Conservation (phyloP, 768 basidiomycete species). For the Leucogyrophana mollusca region DNA sequence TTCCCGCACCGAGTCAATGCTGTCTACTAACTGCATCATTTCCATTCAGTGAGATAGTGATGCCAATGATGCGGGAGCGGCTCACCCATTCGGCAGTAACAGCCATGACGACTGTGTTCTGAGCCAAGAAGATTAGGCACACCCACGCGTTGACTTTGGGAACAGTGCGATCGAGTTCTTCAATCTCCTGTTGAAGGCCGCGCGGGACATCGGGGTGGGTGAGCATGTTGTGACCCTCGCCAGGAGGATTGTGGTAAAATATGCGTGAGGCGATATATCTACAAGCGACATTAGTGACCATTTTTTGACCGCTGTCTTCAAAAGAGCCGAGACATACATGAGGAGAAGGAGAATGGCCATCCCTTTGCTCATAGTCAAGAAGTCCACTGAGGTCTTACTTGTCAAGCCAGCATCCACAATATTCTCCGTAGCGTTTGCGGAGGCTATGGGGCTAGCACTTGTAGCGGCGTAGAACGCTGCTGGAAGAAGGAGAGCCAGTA, state of each 20-base stretch:
- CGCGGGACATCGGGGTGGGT: slow-evolving; percentile 39
- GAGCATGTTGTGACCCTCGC: slow-evolving; percentile 41
- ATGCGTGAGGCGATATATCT: slow-evolving; percentile 70
- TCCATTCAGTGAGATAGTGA: neutral
- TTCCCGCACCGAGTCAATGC: slow-evolving; percentile 54
- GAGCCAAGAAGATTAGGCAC: slow-evolving; percentile 48
- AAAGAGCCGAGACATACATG: slow-evolving; percentile 40
- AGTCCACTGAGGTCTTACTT: slow-evolving; percentile 46
- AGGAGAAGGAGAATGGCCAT: slow-evolving; percentile 60
- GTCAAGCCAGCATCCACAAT: no score
- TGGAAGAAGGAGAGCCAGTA: slow-evolving; percentile 61
- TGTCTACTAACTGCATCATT: slow-evolving; percentile 56
- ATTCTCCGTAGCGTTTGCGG: slow-evolving; percentile 11
- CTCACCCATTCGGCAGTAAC: slow-evolving; percentile 70
- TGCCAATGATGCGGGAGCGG: neutral
- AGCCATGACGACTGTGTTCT: slow-evolving; percentile 62
- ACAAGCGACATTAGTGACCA: slow-evolving; percentile 5
- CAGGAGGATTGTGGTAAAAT: slow-evolving; percentile 70
- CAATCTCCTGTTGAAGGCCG: slow-evolving; percentile 33
- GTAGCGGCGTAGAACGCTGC: slow-evolving; percentile 67
- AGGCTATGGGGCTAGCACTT: slow-evolving; percentile 29
- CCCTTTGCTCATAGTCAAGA: slow-evolving; percentile 66
- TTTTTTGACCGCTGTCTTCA: neutral
- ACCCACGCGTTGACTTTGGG: slow-evolving; percentile 67
- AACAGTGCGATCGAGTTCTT: slow-evolving; percentile 31